Evolutionary conservation across 2,329 filamentous ascomycete genomes (phyloP).

Genomic region (Cercospora zeae-maydis): DNA sequence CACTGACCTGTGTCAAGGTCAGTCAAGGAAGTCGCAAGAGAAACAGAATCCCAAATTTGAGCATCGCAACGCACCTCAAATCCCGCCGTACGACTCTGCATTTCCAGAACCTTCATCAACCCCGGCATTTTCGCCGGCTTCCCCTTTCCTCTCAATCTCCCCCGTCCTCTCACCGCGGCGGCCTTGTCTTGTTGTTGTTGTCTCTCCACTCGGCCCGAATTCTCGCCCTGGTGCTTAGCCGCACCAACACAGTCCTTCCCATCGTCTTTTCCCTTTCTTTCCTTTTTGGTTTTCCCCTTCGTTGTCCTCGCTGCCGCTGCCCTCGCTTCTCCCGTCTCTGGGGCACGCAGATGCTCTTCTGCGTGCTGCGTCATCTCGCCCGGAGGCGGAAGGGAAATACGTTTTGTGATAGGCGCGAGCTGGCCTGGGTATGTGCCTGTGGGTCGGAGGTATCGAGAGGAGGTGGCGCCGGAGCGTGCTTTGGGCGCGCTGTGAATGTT

Average conservation of each 20-base stretch:
- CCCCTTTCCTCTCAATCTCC: neutral
- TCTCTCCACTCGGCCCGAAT: neutral
- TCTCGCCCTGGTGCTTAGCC: neutral
- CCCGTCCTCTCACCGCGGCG: neutral
- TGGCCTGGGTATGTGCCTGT: neutral
- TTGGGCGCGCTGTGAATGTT: neutral
- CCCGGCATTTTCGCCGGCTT: neutral
- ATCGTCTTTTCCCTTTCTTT: neutral
- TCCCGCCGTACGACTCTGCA: slow-evolving; percentile 3
- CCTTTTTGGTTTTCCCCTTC: neutral
- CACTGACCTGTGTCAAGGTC: neutral
- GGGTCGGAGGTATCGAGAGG: neutral
- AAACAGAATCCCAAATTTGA: neutral
- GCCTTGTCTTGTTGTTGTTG: neutral
- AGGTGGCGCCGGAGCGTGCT: neutral
- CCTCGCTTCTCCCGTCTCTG: neutral
- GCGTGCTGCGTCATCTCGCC: neutral
- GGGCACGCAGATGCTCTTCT: neutral
- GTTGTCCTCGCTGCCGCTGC: neutral
- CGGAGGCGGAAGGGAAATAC: neutral
- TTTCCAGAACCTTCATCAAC: neutral
- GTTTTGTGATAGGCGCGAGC: neutral
- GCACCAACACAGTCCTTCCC: neutral
- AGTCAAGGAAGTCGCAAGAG: neutral
- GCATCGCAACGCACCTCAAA: neutral